Evolutionary conservation across 345 rosid species (phyloP).

Genomic region (Cardamine chenopodiifolia): DNA sequence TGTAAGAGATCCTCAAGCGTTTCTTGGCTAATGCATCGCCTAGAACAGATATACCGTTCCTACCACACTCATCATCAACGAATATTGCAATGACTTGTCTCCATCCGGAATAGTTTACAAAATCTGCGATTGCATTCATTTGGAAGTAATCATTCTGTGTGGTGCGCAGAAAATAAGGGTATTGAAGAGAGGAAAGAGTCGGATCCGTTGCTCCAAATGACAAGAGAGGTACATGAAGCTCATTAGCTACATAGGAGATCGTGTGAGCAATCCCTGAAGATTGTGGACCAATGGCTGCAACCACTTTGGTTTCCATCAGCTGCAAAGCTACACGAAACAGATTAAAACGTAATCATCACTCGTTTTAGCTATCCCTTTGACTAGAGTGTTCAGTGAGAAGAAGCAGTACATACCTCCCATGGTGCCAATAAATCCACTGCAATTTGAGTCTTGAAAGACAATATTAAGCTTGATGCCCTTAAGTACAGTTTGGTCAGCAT

Average conservation of each 20-base stretch:
- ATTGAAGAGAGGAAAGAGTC: slow-evolving; percentile 60
- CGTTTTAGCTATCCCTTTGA: not conserved
- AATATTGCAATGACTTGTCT: slow-evolving; percentile 83
- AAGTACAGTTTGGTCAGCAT: slow-evolving; percentile 66
- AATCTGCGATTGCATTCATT: slow-evolving; percentile 81
- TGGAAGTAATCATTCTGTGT: slow-evolving; percentile 74
- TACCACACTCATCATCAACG: slow-evolving; percentile 92
- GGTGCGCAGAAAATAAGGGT: slow-evolving; percentile 68
- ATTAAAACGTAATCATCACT: slow-evolving; percentile 20
- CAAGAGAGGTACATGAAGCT: slow-evolving; percentile 70
- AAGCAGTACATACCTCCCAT: slow-evolving; percentile 75
- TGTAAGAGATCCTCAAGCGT: slow-evolving; percentile 70
- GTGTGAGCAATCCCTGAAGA: slow-evolving; percentile 93
- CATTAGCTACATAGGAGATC: slow-evolving; percentile 68
- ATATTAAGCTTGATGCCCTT: slow-evolving; percentile 55
- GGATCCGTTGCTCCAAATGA: slow-evolving; percentile 82
- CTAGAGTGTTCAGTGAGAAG: slow-evolving; percentile 1
- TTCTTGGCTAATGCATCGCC: slow-evolving; percentile 81
- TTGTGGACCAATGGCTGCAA: slow-evolving; percentile 87
- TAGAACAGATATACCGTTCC: slow-evolving; percentile 70
- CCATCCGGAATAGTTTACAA: slow-evolving; percentile 66
- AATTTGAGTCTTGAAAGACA: slow-evolving; percentile 64
- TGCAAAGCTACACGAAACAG: slow-evolving; percentile 73
- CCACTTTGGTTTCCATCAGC: slow-evolving; percentile 78
- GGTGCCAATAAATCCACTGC: slow-evolving; percentile 90